Base-by-base conservation (phyloP, 1,284 basidiomycete genomes). In the Moesziomyces parantarcticus region DNA sequence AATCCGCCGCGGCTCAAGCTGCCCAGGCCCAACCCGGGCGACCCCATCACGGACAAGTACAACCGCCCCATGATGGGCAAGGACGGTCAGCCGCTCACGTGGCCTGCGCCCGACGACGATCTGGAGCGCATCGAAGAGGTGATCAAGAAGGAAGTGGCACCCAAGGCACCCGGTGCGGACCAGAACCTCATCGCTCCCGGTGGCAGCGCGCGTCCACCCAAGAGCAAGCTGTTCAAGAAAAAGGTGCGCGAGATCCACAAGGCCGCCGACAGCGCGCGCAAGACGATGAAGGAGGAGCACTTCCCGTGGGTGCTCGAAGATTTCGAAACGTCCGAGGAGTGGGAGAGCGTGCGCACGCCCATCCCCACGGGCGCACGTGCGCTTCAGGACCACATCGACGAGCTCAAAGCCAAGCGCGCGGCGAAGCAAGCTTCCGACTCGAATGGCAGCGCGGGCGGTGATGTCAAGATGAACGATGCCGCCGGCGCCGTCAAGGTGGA, bases 251-350 rank as follows among this genome's bases (percentile, higher is more conserved):
- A 83, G 58, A 74, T 83, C 39, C 77, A 82, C 72, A 82, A 82
- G 57, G 75, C 79, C 3, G 75, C 79, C 26, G 76, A 78, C 36
- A 68, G 72, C 25, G 74, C 78, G 18, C 64, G 82, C 23, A 76
- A 72, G 46, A 80, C 79, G 18, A 77, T 77, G 58, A 82, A 82
- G 50, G 70, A 81, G 41, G 82, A 83, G 47, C 66, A 72, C 40
- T 76, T 79, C 25, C 82, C 82, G 1, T 83, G 82, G 82, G 77
- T 83, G 3, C 72, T 83, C 10, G 82, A 83, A 50, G 82, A 83
- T 34, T 81, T 78, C 50, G 81, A 83, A 47, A 83, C 82, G 18
- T 54, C 55, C 11, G 66, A 80, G 42, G 75, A 82, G 25, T 83
- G 82, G 82, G 81, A 82, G 48, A 76, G 72, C 49, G 61, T 72